Evolutionary conservation across 208 protist species (phyloP).

Genomic region (Acanthamoeba sp.): DNA sequence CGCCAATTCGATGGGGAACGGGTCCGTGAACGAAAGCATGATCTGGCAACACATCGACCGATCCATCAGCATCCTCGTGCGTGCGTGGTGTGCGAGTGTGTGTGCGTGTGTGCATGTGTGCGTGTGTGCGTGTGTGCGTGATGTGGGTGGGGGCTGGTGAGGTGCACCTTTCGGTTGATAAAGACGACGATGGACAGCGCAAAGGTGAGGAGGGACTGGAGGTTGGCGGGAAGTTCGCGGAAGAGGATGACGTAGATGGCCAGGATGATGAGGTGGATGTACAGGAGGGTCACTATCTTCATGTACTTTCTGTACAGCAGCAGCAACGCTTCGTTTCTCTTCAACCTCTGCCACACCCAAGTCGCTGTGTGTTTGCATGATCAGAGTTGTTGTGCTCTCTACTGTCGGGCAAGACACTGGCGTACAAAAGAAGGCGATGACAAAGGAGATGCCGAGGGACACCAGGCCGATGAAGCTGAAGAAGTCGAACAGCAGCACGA

Average conservation of each 20-base stretch:
- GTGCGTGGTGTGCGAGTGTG: too few relatives aligned
- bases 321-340: not conserved
- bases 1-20: conserved; percentile 75
- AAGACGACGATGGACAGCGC: conserved; percentile 62
- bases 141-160: not conserved
- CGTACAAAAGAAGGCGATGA: conserved; percentile 55
- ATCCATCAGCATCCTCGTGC: too few relatives aligned
- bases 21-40: conserved; percentile 68
- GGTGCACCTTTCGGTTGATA: conserved; percentile 28
- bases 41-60: too few relatives aligned
- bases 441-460: conserved; percentile 52
- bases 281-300: conserved; percentile 65
- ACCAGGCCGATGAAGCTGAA: conserved; percentile 73
- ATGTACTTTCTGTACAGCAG: conserved; percentile 49
- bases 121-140: not conserved
- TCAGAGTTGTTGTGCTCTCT: too few relatives aligned
- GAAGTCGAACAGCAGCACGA: conserved; percentile 59
- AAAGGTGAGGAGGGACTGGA: conserved; percentile 41
- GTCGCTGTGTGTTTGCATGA: not conserved
- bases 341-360: conserved; percentile 29
- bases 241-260: conserved; percentile 68
- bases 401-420: not conserved
- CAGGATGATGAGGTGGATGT: conserved; percentile 58
- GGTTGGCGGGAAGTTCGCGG: conserved; percentile 32
- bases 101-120: not conserved